Evolutionary conservation across 176 grass and related monocot genomes (phyloP).

Genomic region (Cenchrus purpureus): DNA sequence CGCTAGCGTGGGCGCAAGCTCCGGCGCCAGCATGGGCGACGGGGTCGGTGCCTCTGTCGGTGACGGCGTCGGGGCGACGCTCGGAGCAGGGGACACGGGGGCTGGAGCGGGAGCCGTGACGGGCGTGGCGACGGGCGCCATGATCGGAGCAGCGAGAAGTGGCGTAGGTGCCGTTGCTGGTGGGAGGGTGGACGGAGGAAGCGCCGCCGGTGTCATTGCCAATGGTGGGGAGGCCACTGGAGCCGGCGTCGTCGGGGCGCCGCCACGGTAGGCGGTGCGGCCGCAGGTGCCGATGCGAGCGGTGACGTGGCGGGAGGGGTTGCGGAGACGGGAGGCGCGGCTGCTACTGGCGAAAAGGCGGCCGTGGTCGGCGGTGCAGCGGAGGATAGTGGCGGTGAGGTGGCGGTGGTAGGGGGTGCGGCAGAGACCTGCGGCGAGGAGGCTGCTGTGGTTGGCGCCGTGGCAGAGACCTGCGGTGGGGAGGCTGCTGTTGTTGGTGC

Average conservation of each 20-base stretch:
- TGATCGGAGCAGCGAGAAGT: conserved; percentile 26
- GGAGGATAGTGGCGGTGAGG: not conserved
- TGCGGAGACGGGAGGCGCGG: conserved; percentile 32
- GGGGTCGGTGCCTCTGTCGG: conserved; percentile 26
- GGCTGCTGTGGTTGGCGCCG: not conserved
- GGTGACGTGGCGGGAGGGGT: conserved; percentile 37
- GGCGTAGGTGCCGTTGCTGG: conserved; percentile 41
- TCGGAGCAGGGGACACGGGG: conserved; percentile 44
- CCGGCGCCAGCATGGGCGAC: conserved; percentile 34
- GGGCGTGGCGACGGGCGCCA: conserved; percentile 29
- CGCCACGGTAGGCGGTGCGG: not conserved
- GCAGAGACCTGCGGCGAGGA: not conserved
- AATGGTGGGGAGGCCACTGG: conserved; percentile 40
- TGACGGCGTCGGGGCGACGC: conserved; percentile 39
- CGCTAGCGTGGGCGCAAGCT: conserved; percentile 27
- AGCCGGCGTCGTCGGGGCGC: conserved; percentile 17
- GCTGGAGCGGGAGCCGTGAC: conserved; percentile 30
- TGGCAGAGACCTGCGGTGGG: not conserved
- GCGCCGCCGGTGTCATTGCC: conserved; percentile 45
- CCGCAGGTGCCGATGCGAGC: conserved; percentile 12
- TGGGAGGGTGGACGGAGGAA: conserved; percentile 17
- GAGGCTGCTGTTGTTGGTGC: conserved; percentile 22
- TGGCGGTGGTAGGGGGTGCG: conserved; percentile 10
- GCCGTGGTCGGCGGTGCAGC: conserved; percentile 18
- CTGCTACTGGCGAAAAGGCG: conserved; percentile 19